phyloP scores from a whole-genome alignment of 2,329 filamentous ascomycete species.

The Trichoderma sp. region DNA sequence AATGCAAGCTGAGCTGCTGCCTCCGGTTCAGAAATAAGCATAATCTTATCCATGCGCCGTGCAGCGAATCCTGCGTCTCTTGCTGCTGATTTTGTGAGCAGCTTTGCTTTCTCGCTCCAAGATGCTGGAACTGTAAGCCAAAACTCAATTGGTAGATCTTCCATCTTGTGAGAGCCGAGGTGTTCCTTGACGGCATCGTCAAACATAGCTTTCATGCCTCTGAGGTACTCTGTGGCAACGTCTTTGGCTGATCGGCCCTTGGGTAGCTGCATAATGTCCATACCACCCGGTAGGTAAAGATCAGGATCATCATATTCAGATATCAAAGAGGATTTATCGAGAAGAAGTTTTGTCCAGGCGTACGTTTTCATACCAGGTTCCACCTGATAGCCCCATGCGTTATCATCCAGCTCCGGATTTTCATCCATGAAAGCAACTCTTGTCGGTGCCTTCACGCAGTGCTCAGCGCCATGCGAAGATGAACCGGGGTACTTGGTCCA shows the following conservation, averaged over 20 bases:
- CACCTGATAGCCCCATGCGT: constrained; percentile 23
- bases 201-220: constrained; percentile 23
- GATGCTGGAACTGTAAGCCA: background rate
- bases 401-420: constrained; percentile 20
- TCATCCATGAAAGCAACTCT: constrained; percentile 24
- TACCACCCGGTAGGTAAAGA: background rate
- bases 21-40: background rate
- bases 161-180: background rate
- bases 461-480: constrained; percentile 21
- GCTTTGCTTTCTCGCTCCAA: background rate
- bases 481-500: constrained; percentile 27
- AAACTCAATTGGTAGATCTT: background rate
- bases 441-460: constrained; percentile 26
- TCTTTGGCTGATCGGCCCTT: constrained; percentile 16
- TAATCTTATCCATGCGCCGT: background rate
- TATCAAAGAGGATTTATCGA: constrained; percentile 16
- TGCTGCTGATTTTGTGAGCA: background rate
- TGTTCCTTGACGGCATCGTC: background rate
- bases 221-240: constrained; percentile 20
- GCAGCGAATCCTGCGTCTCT: background rate
- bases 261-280: constrained; percentile 19
- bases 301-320: constrained; percentile 15
- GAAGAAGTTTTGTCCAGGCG: constrained; percentile 24
- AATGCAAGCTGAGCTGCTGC: background rate
- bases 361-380: constrained; percentile 23